These are phyloP conservation scores for Musa balbisiana DNA, from an alignment of 202 grass and related monocot genomes.

Conservation along the genomic window DNA sequence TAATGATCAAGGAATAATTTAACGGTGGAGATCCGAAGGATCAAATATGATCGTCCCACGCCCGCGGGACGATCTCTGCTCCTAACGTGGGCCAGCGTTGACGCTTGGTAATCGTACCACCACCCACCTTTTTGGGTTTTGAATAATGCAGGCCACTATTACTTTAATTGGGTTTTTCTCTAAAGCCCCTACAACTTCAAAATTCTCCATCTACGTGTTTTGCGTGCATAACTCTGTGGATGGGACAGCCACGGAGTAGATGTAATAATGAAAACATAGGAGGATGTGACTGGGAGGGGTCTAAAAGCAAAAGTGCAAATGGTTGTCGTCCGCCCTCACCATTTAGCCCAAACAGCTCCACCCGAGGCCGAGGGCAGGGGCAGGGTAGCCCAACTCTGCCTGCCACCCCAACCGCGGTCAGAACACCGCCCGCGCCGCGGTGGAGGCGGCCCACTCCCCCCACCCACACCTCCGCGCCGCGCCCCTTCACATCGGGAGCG, in stretches of 20 bases:
- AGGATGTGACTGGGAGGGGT: background rate
- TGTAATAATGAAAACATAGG: background rate
- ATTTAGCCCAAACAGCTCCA: slow-evolving; percentile 10
- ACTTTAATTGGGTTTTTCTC: background rate
- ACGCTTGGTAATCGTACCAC: too few species aligned
- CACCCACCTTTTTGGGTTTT: too few species aligned
- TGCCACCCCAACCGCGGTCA: slow-evolving; percentile 32
- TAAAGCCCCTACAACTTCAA: background rate
- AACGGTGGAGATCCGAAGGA: too few species aligned
- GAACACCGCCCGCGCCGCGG: slow-evolving; percentile 6
- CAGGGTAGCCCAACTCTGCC: slow-evolving; percentile 26
- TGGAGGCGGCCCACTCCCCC: slow-evolving; percentile 14
- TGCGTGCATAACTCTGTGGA: background rate
- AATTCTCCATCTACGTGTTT: background rate
- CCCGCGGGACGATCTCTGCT: too few species aligned
- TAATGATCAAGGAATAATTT: too few species aligned
- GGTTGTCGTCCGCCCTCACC: background rate
- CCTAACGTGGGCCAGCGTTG: too few species aligned
- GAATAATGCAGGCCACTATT: background rate
- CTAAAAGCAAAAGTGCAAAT: background rate
- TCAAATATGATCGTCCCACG: too few species aligned
- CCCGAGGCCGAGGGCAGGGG: background rate
- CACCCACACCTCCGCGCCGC: background rate
- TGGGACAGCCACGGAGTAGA: too few species aligned
- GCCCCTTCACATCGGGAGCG: slow-evolving; percentile 2